phyloP scores from a whole-genome alignment of 2,329 filamentous ascomycete species.

The Epichloe sylvatica region DNA sequence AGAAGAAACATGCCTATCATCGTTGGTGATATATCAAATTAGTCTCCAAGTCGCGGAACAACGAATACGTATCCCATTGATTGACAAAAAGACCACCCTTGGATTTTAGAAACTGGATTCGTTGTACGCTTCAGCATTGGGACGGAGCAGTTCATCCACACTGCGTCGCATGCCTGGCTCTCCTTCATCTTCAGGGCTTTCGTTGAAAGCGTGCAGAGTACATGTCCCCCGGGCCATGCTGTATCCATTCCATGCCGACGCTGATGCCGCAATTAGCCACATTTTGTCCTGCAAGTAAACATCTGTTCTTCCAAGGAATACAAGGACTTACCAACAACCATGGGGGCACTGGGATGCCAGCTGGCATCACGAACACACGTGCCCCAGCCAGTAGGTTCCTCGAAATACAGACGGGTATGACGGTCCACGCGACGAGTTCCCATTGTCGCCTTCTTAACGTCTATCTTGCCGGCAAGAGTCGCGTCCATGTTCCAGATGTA shows the following conservation, averaged over 20 bases:
- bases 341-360: slow-evolving; percentile 76
- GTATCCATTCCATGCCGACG: slow-evolving; percentile 72
- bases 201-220: slow-evolving; percentile 65
- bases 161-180: slow-evolving; percentile 41
- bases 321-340: slow-evolving; percentile 48
- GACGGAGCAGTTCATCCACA: slow-evolving; percentile 45
- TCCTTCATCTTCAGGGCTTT: slow-evolving; percentile 49
- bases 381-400: slow-evolving; percentile 48
- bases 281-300: not conserved
- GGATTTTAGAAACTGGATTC: slow-evolving; percentile 1
- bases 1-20: too few species aligned
- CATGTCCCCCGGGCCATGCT: slow-evolving; percentile 61
- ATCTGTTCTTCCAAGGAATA: not conserved
- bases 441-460: slow-evolving; percentile 59
- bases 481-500: slow-evolving; percentile 92
- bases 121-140: slow-evolving; percentile 16
- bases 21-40: too few species aligned
- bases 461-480: slow-evolving; percentile 61
- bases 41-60: too few species aligned
- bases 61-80: too few species aligned
- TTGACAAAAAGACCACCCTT: too few species aligned
- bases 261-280: slow-evolving; percentile 25
- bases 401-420: slow-evolving; percentile 40
- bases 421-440: slow-evolving; percentile 44
- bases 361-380: slow-evolving; percentile 78